These are phyloP conservation scores for Azolla pinnata DNA, from an alignment of 75 land plant genomes.

Conservation along the genomic window DNA sequence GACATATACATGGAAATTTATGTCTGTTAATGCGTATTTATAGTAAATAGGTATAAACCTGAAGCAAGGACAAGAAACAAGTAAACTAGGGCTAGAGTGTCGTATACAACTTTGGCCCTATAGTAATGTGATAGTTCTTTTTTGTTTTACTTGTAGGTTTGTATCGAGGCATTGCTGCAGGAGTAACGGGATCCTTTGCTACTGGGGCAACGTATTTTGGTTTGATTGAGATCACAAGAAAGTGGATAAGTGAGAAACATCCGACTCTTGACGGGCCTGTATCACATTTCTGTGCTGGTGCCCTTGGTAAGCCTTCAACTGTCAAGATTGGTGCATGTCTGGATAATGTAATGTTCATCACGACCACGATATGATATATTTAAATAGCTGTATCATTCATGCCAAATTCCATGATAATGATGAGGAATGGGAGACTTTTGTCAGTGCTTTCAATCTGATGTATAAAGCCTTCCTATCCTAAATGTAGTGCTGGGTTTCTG, in stretches of 20 bases:
- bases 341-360: no score
- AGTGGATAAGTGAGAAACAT: slow-evolving; percentile 59
- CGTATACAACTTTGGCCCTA: background rate
- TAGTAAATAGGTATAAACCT: no score
- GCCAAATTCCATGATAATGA: no score
- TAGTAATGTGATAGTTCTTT: background rate
- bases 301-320: slow-evolving; percentile 70
- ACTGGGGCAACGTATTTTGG: slow-evolving; percentile 98
- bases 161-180: slow-evolving; percentile 83
- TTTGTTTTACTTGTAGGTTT: slow-evolving; percentile 38
- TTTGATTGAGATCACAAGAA: slow-evolving; percentile 80
- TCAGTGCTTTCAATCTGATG: no score
- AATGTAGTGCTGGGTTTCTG: no score
- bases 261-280: slow-evolving; percentile 75
- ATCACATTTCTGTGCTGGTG: slow-evolving; percentile 88
- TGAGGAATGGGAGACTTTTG: no score
- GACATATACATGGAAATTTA: no score
- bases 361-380: no score
- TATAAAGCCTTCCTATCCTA: no score
- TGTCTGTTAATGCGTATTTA: no score
- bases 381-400: no score
- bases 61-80: background rate
- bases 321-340: no score
- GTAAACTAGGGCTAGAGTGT: background rate
- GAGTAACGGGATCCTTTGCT: slow-evolving; percentile 79